These are phyloP conservation scores for Danielia reshetovae DNA, from an alignment of 805 yeast species.

Conservation along the genomic window DNA sequence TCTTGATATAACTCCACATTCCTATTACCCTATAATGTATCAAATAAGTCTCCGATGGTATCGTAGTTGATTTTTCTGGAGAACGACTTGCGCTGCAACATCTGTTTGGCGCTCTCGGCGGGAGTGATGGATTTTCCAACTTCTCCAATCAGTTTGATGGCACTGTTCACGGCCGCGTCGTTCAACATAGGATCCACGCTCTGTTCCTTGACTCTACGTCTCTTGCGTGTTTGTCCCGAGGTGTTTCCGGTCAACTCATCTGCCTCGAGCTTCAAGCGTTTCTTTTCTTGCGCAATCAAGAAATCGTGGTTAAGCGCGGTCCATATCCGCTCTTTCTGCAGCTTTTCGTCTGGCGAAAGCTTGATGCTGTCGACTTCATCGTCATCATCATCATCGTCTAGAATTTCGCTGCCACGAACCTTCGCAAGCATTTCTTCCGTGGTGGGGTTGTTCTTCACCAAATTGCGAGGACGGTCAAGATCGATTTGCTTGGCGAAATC, in stretches of 20 bases:
- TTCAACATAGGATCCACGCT: slow-evolving; percentile 18
- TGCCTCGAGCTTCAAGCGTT: slow-evolving; percentile 77
- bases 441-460: slow-evolving; percentile 52
- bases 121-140: slow-evolving; percentile 51
- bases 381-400: slow-evolving; percentile 71
- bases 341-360: slow-evolving; percentile 65
- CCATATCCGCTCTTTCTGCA: slow-evolving; percentile 82
- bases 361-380: slow-evolving; percentile 65
- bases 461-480: slow-evolving; percentile 40
- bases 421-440: slow-evolving; percentile 49
- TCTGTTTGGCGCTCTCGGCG: slow-evolving; percentile 72
- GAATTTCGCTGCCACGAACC: slow-evolving; percentile 57
- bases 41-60: slow-evolving; percentile 58
- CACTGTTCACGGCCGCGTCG: slow-evolving; percentile 27
- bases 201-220: slow-evolving; percentile 19
- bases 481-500: slow-evolving; percentile 17
- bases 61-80: slow-evolving; percentile 90
- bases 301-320: slow-evolving; percentile 84
- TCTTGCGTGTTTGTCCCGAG: slow-evolving; percentile 43
- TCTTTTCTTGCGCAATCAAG: slow-evolving; percentile 78
- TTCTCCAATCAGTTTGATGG: slow-evolving; percentile 38
- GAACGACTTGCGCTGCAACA: slow-evolving; percentile 70
- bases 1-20: too few species aligned
- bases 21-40: background rate
- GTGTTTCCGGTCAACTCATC: slow-evolving; percentile 81